Base-by-base conservation (phyloP, 805 yeast genomes). In the Starmerella tilneyi region DNA sequence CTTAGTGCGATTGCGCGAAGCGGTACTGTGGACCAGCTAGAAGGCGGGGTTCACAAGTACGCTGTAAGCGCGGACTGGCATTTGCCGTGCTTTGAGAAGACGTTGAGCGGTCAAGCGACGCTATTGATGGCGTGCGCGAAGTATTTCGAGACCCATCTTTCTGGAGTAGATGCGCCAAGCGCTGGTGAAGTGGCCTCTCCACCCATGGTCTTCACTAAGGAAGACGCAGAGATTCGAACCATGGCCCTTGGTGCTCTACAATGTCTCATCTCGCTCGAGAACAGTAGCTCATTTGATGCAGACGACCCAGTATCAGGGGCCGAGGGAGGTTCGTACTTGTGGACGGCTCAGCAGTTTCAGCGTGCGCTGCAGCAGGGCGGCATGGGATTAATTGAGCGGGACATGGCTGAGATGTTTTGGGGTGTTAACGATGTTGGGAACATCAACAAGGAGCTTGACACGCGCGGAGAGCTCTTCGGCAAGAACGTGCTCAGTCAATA, bases 21-120 rank as follows among this genome's bases (percentile, higher is more conserved):
- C 9, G 70, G 69, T 0, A 59, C 64, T 16, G 64, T 60, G 37
- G 70, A 66, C 49, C 65, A 59, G 34, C 42, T 66, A 9, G 65
- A 66, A 6, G 44, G 61, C 21, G 70, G 70, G 21, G 61, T 64
- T 41, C 53, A 63, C 19, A 41, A 66, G 22, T 65, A 63, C 49
- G 62, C 68, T 0, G 62, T 63, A 15, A 60, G 67, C 9, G 57
- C 56, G 3, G 69, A 66, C 44, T 66, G 70, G 70, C 57, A 57
- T 28, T 51, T 66, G 29, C 70, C 70, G 3, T 65, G 62, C 35
- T 63, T 66, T 51, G 67, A 63, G 38, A 66, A 66, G 47, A 61
- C 62, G 61, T 57, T 65, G 20, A 57, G 56, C 38, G 69, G 64
- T 34, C 69, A 66, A 47, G 64, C 65, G 1, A 50, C 59, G 26